These are phyloP conservation scores for Yamadazyma blattariae DNA, from an alignment of 1,139 yeast genomes.

Conservation along the genomic window DNA sequence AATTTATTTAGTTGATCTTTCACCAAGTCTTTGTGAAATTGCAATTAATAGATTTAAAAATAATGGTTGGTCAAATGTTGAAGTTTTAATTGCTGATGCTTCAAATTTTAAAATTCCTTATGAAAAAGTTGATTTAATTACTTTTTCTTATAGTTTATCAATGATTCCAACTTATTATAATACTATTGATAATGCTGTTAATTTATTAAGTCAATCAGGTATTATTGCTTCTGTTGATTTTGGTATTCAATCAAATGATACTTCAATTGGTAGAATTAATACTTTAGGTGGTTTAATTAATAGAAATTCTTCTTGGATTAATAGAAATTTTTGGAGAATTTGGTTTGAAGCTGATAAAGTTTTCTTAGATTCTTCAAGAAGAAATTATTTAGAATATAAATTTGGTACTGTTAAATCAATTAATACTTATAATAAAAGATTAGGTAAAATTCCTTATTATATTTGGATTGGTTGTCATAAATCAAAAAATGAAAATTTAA, in stretches of 20 bases:
- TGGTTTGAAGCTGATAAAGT: constrained; percentile 89
- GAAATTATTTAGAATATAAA: constrained; percentile 78
- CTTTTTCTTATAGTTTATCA: constrained; percentile 76
- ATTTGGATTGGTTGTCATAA: constrained; percentile 83
- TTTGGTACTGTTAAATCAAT: constrained; percentile 77
- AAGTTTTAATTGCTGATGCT: constrained; percentile 73
- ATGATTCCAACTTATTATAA: constrained; percentile 85
- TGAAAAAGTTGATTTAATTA: constrained; percentile 54
- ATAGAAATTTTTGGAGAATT: constrained; percentile 78
- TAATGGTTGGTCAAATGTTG: constrained; percentile 60
- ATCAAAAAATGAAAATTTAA: constrained; percentile 54
- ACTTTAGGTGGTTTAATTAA: constrained; percentile 71
- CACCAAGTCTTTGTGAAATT: constrained; percentile 72
- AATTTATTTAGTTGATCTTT: constrained; percentile 69
- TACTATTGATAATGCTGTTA: constrained; percentile 67
- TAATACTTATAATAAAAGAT: constrained; percentile 57
- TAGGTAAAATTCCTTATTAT: constrained; percentile 78
- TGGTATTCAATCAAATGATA: constrained; percentile 69
- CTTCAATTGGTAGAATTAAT: constrained; percentile 66
- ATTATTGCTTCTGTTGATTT: constrained; percentile 73
- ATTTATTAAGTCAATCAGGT: constrained; percentile 53
- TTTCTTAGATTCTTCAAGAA: constrained; percentile 72
- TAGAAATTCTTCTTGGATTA: constrained; percentile 73
- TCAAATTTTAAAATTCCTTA: constrained; percentile 58
- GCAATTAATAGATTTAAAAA: constrained; percentile 57